Base-by-base conservation (phyloP, 495 filamentous ascomycete species). In the Podospora pseudopauciseta region DNA sequence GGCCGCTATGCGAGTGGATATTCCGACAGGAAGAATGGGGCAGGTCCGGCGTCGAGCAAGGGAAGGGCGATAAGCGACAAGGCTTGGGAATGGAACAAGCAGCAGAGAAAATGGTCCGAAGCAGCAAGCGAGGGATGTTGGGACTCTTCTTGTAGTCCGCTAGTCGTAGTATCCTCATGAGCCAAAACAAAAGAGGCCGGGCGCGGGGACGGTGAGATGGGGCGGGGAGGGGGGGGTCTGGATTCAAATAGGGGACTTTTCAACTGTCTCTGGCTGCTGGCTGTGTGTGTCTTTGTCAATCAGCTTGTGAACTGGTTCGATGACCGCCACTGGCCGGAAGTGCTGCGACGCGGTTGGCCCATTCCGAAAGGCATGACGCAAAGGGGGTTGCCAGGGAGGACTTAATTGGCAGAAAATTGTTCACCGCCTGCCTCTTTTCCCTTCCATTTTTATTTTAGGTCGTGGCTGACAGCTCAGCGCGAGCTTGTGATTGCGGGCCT, bases 351-450 rank as follows among this genome's bases (percentile, higher is more conserved):
- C 70, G 57, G 68, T 72, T 74, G 73, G 70, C 64, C 68, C 53
- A 56, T 63, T 65, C 27, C 23, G 20, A 30, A 56, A 65, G 32
- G 62, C 64, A 73, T 74, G 74, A 74, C 72, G 72, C 70, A 76
- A 60, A 63, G 27, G 60, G 5, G 30, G 39, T 49, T 3, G 39
- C 39, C 39, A 49, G 39, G 39, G 39, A 13, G 39, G 39, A 13
- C 9, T 49, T 11, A 3, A 49, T 49, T 49, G 72, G 74, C 72
- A 72, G 72, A 71, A 32, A 32, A 70, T 55, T 7, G 0, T 11
- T 13, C 54, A 72, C 72, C 74, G 72, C 72, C 72, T 74, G 65
- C 72, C 74, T 5, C 6, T 70, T 70, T 49, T 28, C 16, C 32
- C 23, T 26, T 19, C 16, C 39, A 19, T 5, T 55, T 15, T 55